phyloP scores from a whole-genome alignment of 148 eudicot genomes.

The Chenopodium quinoa region DNA sequence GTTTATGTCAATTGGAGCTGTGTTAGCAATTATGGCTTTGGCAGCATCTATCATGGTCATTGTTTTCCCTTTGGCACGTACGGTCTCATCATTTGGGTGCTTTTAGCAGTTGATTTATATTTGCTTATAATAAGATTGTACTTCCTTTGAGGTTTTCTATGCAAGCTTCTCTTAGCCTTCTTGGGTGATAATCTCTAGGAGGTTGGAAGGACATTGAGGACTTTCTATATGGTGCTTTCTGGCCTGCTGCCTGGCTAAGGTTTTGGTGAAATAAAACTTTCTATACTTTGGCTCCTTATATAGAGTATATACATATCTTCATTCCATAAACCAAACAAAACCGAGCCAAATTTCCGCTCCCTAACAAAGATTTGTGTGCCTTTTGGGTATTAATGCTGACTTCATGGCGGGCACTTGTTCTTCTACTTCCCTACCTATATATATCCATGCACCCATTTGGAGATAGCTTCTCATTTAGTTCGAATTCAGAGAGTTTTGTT shows the following conservation, averaged over 20 bases:
- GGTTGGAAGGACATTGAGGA: constrained; percentile 19
- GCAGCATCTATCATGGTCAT: constrained; percentile 42
- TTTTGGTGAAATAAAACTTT: background rate
- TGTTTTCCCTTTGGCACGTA: constrained; percentile 41
- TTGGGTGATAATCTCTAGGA: constrained; percentile 7
- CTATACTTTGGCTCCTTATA: background rate
- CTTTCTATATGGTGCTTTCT: background rate
- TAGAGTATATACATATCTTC: background rate
- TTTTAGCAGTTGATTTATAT: constrained; percentile 23
- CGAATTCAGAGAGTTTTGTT: background rate
- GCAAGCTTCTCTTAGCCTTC: constrained; percentile 1
- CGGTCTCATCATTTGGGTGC: constrained; percentile 35
- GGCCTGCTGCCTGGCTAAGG: background rate
- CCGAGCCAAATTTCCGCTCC: background rate
- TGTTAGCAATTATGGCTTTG: constrained; percentile 54
- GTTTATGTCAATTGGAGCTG: constrained; percentile 39
- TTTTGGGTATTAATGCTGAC: background rate
- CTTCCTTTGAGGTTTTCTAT: background rate
- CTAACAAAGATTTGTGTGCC: background rate
- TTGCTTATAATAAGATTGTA: background rate
- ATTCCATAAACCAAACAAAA: background rate
- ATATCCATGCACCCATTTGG: background rate
- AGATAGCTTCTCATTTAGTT: background rate
- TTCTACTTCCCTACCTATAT: background rate
- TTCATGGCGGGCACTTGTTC: background rate